Base-by-base conservation (phyloP, 73 alveolate genomes). In the Stentor roeselii region DNA sequence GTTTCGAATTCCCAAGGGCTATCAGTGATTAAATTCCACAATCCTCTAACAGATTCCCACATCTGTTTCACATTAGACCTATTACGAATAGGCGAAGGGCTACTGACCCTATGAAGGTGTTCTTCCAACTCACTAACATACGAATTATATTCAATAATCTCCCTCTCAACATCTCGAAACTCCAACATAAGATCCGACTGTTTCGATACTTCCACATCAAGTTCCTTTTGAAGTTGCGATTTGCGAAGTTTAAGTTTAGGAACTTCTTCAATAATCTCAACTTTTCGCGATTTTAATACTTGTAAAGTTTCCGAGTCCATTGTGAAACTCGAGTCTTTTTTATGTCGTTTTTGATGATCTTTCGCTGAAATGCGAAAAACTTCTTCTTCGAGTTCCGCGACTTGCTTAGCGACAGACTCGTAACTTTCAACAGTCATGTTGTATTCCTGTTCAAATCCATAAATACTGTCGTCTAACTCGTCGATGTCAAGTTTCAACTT, bases 1-100 rank as follows among this genome's bases (percentile, higher is more conserved):
- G 80, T 21, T 67, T 67, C 80, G 1, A 15, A 21, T 1, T 67
- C 80, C 80, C 80, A 67, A 21, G 80, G 80, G 2, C 34, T 67
- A 21, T 67, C 80, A 2, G 41, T 67, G 0, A 67, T 21, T 30
- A 67, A 34, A 1, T 32, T 27, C 37, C 80, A 67, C 34, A 67
- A 32, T 30, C 41, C 34, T 67, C 2, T 67, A 27, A 67, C 11
- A 2, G 41, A 21, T 30, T 67, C 80, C 80, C 80, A 67, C 80
- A 67, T 67, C 50, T 30, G n/a, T 67, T 67, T 67, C 0, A 40
- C 41, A 32, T 67, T 21, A 1, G n/a, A 14, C 37, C 41, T 67
- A 67, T n/a, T 11, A 21, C 80, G 1, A 14, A 67, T 67, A 21
- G 80, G 80, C 21, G 42, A 27, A 21, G 80, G 80, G 80, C 50